A percentile compares a stretch with the other conserved stretches of the same genome.
Conservation (phyloP, 2,329 filamentous ascomycete genomes). For the Talaromyces amestolkiae region DNA sequence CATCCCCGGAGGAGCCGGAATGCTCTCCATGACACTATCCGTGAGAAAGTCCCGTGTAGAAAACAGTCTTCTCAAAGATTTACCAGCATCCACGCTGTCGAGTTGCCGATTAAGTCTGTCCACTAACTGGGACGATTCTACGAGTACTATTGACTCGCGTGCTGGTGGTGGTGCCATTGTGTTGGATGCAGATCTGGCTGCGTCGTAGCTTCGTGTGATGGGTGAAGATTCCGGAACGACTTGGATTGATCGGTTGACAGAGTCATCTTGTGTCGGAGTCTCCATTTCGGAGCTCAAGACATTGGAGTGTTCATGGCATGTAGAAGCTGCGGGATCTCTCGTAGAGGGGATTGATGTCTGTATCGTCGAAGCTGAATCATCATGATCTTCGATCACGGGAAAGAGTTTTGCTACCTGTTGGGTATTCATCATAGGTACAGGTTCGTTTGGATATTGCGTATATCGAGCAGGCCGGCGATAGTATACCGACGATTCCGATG, state of each 20-base stretch:
- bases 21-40: slow-evolving; percentile 45
- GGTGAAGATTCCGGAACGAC: slow-evolving; percentile 44
- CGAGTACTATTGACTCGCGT: slow-evolving; percentile 35
- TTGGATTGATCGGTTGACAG: slow-evolving; percentile 28
- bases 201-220: slow-evolving; percentile 23
- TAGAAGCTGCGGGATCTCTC: slow-evolving; percentile 18
- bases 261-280: slow-evolving; percentile 13
- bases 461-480: slow-evolving; percentile 36
- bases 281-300: slow-evolving; percentile 20
- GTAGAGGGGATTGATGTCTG: slow-evolving; percentile 17
- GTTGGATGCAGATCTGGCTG: slow-evolving; percentile 16
- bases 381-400: slow-evolving; percentile 23
- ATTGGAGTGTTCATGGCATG: slow-evolving; percentile 15
- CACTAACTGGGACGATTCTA: slow-evolving; percentile 42
- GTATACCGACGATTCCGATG: slow-evolving; percentile 38
- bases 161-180: slow-evolving; percentile 22
- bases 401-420: slow-evolving; percentile 41
- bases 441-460: slow-evolving; percentile 39
- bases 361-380: slow-evolving; percentile 17
- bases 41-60: slow-evolving; percentile 39
- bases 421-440: slow-evolving; percentile 36
- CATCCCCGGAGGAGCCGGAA: slow-evolving; percentile 41
- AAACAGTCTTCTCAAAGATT: slow-evolving; percentile 26
- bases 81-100: slow-evolving; percentile 18
- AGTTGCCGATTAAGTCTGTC: slow-evolving; percentile 26